phyloP scores from a whole-genome alignment of 495 filamentous ascomycete species.

The Penicilliopsis zonata region DNA sequence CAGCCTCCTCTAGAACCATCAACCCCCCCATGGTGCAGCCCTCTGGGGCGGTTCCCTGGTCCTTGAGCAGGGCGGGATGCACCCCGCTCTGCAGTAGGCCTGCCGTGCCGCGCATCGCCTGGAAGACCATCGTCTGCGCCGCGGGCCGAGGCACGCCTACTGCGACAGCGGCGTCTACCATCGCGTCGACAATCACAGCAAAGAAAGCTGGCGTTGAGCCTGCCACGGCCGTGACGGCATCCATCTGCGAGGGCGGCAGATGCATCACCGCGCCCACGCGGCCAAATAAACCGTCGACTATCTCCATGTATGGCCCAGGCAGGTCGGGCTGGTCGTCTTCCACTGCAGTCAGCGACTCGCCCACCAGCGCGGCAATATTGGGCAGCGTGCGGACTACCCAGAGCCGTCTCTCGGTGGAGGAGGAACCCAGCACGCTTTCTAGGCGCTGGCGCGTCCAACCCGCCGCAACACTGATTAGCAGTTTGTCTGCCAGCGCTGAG shows the following conservation, averaged over 20 bases:
- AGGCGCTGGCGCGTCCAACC: conserved; percentile 24
- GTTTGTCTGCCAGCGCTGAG: conserved; percentile 14
- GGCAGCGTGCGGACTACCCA: conserved; percentile 26
- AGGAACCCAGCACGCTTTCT: conserved; percentile 8
- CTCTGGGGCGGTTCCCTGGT: conserved; percentile 29
- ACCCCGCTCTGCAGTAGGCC: conserved; percentile 25
- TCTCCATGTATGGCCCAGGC: conserved; percentile 12
- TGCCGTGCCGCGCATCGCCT: conserved; percentile 28
- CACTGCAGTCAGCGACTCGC: conserved; percentile 25
- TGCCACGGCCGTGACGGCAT: conserved; percentile 24
- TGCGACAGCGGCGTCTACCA: conserved; percentile 32
- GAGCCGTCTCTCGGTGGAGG: conserved; percentile 6
- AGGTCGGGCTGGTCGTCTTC: conserved; percentile 16
- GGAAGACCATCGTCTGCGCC: conserved; percentile 25
- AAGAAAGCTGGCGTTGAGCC: conserved; percentile 32
- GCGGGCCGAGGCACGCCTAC: conserved; percentile 28
- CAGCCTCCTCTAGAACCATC: conserved; percentile 31
- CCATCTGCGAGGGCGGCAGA: conserved; percentile 21
- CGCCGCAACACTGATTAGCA: conserved; percentile 32
- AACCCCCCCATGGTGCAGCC: conserved; percentile 34
- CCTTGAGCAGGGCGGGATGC: conserved; percentile 24
- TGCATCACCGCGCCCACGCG: conserved; percentile 22
- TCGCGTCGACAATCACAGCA: conserved; percentile 29
- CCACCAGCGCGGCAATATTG: conserved; percentile 26
- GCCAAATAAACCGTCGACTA: no score